A percentile compares a stretch with the other conserved stretches of the same genome.
These are phyloP conservation scores for Ophiostoma australiae DNA, from an alignment of 2,329 filamentous ascomycete species.

Conservation along the genomic window DNA sequence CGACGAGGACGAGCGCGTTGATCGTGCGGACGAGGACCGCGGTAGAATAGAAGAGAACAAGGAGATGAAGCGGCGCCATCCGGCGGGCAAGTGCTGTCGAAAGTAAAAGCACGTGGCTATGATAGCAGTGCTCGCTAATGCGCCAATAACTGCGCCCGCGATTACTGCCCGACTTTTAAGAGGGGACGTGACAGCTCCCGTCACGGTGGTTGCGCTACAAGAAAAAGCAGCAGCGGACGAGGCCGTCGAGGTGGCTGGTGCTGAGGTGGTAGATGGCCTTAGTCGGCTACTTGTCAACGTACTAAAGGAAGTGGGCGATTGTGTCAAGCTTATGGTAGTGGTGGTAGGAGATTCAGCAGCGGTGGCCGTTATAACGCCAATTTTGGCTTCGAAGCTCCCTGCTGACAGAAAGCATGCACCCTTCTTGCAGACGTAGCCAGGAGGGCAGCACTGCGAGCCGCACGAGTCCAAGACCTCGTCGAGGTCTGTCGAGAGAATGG, in stretches of 20 bases:
- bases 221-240: not conserved
- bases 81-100: not conserved
- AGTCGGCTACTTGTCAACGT: not conserved
- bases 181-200: not conserved
- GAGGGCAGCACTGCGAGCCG: slow-evolving; percentile 27
- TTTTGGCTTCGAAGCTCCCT: not conserved
- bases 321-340: not conserved
- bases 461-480: slow-evolving; percentile 21
- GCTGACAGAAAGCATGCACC: not conserved
- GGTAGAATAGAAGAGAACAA: not conserved
- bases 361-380: not conserved
- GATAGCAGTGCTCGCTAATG: not conserved
- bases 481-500: slow-evolving; percentile 25
- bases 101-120: not conserved
- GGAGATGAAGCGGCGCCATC: not conserved
- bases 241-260: not conserved
- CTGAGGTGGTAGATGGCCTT: not conserved
- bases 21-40: not conserved
- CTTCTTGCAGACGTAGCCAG: slow-evolving; percentile 20
- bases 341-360: not conserved
- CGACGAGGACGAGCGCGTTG: not conserved
- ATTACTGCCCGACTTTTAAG: not conserved
- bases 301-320: not conserved
- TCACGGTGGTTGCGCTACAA: not conserved
- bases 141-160: not conserved